These are phyloP conservation scores for Pseudogymnoascus sp. DNA, from an alignment of 2,329 filamentous ascomycete species.

Conservation along the genomic window DNA sequence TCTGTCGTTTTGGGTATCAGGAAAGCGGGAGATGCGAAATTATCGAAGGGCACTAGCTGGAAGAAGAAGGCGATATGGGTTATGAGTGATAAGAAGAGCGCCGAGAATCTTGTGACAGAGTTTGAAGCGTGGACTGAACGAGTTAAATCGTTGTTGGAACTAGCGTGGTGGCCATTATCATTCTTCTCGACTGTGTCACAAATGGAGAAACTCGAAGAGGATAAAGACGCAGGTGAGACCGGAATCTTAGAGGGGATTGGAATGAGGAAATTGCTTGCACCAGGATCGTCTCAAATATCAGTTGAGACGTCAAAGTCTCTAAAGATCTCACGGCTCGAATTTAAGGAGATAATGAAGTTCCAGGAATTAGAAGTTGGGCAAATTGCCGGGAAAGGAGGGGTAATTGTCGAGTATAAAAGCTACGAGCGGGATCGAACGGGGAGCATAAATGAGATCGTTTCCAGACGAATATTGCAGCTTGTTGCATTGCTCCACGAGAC, in stretches of 20 bases:
- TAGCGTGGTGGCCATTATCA: neutral
- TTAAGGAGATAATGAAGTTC: neutral
- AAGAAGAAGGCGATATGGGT: neutral
- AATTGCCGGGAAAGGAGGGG: neutral
- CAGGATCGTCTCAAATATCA: neutral
- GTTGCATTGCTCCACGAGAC: conserved; percentile 1
- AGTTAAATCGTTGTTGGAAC: neutral
- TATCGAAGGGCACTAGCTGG: neutral
- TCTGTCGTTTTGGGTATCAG: neutral
- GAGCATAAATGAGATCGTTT: neutral
- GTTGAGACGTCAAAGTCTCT: neutral
- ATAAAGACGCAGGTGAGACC: neutral
- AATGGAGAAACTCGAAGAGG: neutral
- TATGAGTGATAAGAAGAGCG: neutral
- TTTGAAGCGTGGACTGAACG: neutral
- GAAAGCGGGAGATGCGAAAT: neutral
- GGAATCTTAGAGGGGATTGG: neutral
- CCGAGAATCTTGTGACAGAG: neutral
- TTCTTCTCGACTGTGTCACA: neutral
- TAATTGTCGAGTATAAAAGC: neutral
- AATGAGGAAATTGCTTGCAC: neutral
- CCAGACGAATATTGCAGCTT: neutral
- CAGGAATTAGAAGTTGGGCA: neutral
- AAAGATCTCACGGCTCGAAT: neutral
- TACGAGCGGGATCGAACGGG: neutral